A percentile compares a stretch with the other conserved stretches of the same genome.
Evolutionary conservation across 2,329 filamentous ascomycete species (phyloP).

Genomic region (Zasmidium citrigriseum): DNA sequence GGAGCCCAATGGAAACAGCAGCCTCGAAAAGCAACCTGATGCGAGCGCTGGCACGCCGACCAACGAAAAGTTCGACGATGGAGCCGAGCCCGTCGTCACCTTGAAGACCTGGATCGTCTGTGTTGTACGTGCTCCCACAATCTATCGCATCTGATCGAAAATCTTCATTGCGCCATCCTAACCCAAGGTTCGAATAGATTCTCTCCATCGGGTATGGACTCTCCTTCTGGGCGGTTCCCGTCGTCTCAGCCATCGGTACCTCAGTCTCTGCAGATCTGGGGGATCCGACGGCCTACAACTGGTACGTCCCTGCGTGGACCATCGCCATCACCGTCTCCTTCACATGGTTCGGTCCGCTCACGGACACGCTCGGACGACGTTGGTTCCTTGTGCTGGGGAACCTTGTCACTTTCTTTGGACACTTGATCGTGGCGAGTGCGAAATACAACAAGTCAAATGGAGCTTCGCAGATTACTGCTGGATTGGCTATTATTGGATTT

Average conservation of each 20-base stretch:
- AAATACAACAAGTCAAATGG: constrained; percentile 14
- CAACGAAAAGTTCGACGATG: constrained; percentile 10
- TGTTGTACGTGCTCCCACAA: constrained; percentile 11
- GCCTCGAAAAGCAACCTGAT: background rate
- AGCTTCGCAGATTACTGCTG: constrained; percentile 13
- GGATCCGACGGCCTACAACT: constrained; percentile 31
- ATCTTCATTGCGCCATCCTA: background rate
- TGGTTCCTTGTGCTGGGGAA: constrained; percentile 50
- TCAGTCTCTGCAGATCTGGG: constrained; percentile 32
- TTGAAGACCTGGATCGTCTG: constrained; percentile 28
- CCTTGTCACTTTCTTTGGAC: constrained; percentile 26
- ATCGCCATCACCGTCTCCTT: constrained; percentile 25
- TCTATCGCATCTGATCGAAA: background rate
- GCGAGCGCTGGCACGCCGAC: constrained; percentile 4
- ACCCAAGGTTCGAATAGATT: constrained; percentile 19
- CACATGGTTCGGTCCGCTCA: constrained; percentile 41
- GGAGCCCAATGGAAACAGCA: background rate
- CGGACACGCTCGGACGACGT: constrained; percentile 50
- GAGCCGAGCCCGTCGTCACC: constrained; percentile 19
- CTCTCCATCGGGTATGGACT: constrained; percentile 38
- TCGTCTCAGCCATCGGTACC: constrained; percentile 31
- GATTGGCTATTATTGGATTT: constrained; percentile 22
- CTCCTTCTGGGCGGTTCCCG: constrained; percentile 37
- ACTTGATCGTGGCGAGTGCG: constrained; percentile 17
- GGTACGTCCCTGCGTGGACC: constrained; percentile 33